Conservation (phyloP, 176 grass and related monocot species). For the Triticum monococcum region DNA sequence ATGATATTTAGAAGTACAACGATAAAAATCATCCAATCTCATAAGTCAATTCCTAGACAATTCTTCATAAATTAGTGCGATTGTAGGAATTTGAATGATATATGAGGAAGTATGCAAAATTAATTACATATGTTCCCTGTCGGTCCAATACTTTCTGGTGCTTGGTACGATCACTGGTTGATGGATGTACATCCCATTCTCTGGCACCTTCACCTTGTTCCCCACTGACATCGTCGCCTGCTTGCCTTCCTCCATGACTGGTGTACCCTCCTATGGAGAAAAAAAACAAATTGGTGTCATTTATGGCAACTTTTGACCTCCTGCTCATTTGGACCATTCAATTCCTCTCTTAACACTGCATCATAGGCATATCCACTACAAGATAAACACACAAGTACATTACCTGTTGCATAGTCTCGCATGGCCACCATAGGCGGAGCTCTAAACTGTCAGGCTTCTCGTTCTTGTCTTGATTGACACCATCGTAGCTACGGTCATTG, state of each 20-base stretch:
- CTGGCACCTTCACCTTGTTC: neutral
- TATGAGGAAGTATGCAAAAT: neutral
- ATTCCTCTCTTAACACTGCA: neutral
- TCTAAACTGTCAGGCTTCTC: neutral
- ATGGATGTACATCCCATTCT: neutral
- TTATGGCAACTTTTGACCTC: neutral
- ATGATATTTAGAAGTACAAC: neutral
- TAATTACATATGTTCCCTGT: constrained; percentile 20
- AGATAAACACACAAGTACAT: constrained; percentile 18
- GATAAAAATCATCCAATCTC: neutral
- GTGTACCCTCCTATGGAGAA: neutral
- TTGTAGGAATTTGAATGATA: neutral
- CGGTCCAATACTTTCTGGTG: neutral
- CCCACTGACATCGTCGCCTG: neutral
- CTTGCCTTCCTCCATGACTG: neutral
- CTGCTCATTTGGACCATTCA: neutral
- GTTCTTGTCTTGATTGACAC: neutral
- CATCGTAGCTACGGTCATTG: too few species aligned
- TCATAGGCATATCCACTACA: neutral
- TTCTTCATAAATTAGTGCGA: neutral
- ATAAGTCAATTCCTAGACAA: neutral
- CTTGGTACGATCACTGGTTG: neutral
- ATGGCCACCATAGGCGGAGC: constrained; percentile 4
- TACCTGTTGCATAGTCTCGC: constrained; percentile 14
- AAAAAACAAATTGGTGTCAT: neutral